Conservation (phyloP, 805 yeast genomes). For the Hemisphaericaspora nanyangensis region DNA sequence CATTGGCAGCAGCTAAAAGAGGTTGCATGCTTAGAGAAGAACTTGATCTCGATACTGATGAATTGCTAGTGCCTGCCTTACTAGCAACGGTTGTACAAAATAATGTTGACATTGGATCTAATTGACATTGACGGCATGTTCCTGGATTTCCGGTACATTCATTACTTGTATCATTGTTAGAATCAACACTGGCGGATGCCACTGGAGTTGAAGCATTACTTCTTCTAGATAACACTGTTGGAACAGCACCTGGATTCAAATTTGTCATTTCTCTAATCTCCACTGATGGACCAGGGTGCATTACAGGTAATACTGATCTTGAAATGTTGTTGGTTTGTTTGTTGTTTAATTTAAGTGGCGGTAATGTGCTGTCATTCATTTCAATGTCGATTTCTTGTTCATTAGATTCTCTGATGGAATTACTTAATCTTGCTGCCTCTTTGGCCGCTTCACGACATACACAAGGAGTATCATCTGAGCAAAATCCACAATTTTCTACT, state of each 20-base stretch:
- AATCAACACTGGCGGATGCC: conserved; percentile 5
- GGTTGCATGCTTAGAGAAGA: conserved; percentile 10
- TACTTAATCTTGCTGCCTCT: conserved; percentile 41
- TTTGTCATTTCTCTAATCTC: conserved; percentile 46
- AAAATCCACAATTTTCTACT: conserved; percentile 85
- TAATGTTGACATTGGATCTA: conserved; percentile 82
- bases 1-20: conserved; percentile 7
- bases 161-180: conserved; percentile 10
- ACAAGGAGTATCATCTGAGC: conserved; percentile 89
- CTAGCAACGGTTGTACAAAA: conserved; percentile 85
- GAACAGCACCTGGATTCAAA: conserved; percentile 36
- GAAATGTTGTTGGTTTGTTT: conserved; percentile 23
- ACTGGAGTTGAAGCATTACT: conserved; percentile 4
- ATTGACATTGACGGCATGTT: conserved; percentile 76
- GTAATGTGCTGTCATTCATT: conserved; percentile 27
- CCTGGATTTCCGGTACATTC: conserved; percentile 85
- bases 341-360: conserved; percentile 33
- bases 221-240: conserved; percentile 14
- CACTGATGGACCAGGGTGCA: conserved; percentile 62
- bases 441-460: conserved; percentile 79
- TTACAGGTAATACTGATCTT: conserved; percentile 47
- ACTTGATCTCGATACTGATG: conserved; percentile 5
- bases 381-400: conserved; percentile 31
- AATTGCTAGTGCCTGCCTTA: conserved; percentile 14
- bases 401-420: conserved; percentile 15